A percentile compares a stretch with the other conserved stretches of the same genome.
These are phyloP conservation scores for Vanrija humicola DNA, from an alignment of 1,284 basidiomycete genomes.

Conservation along the genomic window DNA sequence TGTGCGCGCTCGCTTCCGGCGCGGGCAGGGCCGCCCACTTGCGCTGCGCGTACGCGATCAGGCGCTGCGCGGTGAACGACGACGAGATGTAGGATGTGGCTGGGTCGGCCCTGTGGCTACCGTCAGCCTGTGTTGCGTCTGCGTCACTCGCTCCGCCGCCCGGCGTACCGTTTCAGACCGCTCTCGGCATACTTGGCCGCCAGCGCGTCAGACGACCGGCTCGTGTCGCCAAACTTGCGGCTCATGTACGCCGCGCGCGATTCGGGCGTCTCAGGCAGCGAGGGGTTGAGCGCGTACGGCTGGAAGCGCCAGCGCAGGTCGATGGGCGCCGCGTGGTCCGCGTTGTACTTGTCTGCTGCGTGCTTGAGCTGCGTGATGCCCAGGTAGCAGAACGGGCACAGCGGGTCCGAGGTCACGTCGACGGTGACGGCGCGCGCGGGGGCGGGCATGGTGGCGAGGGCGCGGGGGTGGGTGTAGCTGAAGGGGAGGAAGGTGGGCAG, in stretches of 20 bases:
- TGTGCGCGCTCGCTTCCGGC: conserved; percentile 19
- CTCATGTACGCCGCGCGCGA: conserved; percentile 26
- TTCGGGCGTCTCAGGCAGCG: conserved; percentile 23
- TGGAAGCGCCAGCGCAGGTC: conserved; percentile 32
- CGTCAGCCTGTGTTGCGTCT: too few relatives aligned
- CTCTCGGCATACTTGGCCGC: conserved; percentile 33
- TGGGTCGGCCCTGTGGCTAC: too few relatives aligned
- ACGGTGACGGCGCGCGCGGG: conserved; percentile 13
- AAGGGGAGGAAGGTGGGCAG: too few relatives aligned
- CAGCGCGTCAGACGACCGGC: conserved; percentile 25
- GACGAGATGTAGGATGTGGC: conserved; percentile 27
- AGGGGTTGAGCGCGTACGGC: conserved; percentile 42
- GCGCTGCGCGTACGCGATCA: conserved; percentile 30
- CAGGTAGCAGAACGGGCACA: conserved; percentile 35
- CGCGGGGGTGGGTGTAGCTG: too few relatives aligned
- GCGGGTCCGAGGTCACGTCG: conserved; percentile 18
- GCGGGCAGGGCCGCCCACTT: conserved; percentile 38
- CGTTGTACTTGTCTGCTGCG: conserved; percentile 20
- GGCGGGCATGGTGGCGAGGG: not conserved
- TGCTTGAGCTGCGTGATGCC: conserved; percentile 28
- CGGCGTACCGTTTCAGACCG: conserved; percentile 43
- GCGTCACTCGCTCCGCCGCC: too few relatives aligned
- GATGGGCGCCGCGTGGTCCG: conserved; percentile 16
- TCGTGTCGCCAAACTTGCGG: conserved; percentile 40
- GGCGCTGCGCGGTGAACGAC: conserved; percentile 46